Evolutionary conservation across 371 early-diverging fungal species (phyloP), one percentile per base, ranked within the genome.

Genomic region (Mucor velutinosus): DNA sequence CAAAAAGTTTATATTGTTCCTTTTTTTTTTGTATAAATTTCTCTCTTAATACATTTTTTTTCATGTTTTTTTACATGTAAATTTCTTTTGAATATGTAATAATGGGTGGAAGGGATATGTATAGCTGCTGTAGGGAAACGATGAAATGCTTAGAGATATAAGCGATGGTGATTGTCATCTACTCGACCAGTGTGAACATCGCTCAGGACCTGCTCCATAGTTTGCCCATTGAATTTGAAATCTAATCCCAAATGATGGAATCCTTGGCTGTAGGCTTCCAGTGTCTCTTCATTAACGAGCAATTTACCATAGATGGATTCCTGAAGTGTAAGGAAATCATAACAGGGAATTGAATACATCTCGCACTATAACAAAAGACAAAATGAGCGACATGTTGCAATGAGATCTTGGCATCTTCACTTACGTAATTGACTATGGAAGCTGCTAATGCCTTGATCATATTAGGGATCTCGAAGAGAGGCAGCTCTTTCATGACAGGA

Each of bases 231-330:
- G 21, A 70, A 73, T n/a, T 25, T 27, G 30, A 73, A 19, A n/a
- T 65, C 32, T 6, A 71, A n/a, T 1, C 74, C 79, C 25, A 80
- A 62, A 7, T 62, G 47, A 4, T 30, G 30, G n/a, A 80, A 60
- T 12, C 74, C 84, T 45, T 68, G 37, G 7, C 32, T 51, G 43
- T 79, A 83, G 1, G 76, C 81, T 29, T 64, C 69, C 29, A 77
- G 51, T 11, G 74, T 79, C 7, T 79, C 80, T 5, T 51, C 27
- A 15, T 79, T 79, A 10, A 83, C 72, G 11, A 83, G 69, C 12
- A 68, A 58, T 51, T 78, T 76, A 19, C 81, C 84, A 29, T 79
- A 72, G n/a, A 77, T 61, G 1, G 76, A 76, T 60, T 81, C 81
- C 59, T 83, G 84, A 55, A 81, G 69, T 23, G 74, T 69, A 65